Base-by-base conservation (phyloP, 164 flowering plant species). In the Malania oleifera region DNA sequence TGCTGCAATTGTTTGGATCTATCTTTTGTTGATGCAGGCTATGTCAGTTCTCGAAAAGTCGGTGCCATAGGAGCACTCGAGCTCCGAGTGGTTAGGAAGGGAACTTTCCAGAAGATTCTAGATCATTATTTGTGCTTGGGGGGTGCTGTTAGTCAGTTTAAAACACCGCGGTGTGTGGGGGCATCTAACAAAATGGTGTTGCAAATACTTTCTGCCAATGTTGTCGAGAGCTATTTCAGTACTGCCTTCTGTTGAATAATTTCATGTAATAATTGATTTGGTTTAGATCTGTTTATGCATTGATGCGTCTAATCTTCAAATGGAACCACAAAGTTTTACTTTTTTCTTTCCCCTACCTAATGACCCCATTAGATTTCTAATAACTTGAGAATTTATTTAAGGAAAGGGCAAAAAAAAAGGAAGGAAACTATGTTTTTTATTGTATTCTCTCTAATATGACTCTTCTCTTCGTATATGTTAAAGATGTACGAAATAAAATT, bases 141-240 rank as follows among this genome's bases (percentile, higher is more conserved):
- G 2, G 74, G 71, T n/a, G 85, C 90, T 12, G 77, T 78, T 1
- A 88, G 87, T 72, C 98, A 93, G 77, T 93, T 79, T 68, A 93
- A 90, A 62, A 83, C 86, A 0, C 98, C 98, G 0, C 56, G 98
- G 35, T 87, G 82, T 57, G 82, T 92, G 0, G 82, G 86, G 1
- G 55, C 75, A 0, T 45, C 54, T 0, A 84, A 92, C 69, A 64
- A 44, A 12, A 17, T 11, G 0, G 85, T 92, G 22, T 56, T 87
- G 62, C 77, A 82, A 40, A 89, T 92, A 59, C 62, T 92, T 53
- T 52, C 55, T 50, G 63, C n/a, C 37, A 89, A 82, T 74, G 90
- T 78, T 27, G 81, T 44, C 8, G 76, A 71, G 67, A 75, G 62
- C 68, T 85, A 67, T 56, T 74, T 77, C 39, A 92, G 98, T 57